These are phyloP conservation scores for Auricularia cornea DNA, from an alignment of 768 basidiomycete species.

Conservation along the genomic window DNA sequence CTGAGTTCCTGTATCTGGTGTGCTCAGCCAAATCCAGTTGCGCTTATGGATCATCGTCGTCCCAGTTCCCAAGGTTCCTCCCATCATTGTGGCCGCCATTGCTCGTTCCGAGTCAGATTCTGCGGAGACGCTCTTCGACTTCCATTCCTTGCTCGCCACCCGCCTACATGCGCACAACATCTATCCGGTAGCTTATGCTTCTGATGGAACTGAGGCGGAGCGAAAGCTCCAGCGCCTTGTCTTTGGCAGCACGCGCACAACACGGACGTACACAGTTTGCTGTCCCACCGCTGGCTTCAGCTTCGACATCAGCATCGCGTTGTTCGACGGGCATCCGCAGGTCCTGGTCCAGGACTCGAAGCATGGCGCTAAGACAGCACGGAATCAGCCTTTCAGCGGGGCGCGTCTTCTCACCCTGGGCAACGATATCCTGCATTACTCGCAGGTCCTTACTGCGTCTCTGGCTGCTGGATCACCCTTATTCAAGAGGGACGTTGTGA, in stretches of 20 bases:
- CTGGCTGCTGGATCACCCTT: constrained; percentile 15
- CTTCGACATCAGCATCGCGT: constrained; percentile 4
- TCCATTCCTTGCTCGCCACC: neutral
- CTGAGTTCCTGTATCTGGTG: neutral
- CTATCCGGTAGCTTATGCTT: constrained; percentile 24
- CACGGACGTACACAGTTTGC: neutral
- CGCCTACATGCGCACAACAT: constrained; percentile 7
- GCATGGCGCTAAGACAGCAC: constrained; percentile 26
- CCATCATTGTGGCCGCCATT: constrained; percentile 27
- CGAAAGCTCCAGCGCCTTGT: constrained; percentile 18
- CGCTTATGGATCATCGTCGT: constrained; percentile 26
- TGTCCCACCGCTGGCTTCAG: constrained; percentile 1
- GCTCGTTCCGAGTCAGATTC: neutral
- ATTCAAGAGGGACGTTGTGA: constrained; percentile 27
- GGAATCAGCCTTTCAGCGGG: constrained; percentile 29
- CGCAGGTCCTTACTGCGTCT: constrained; percentile 8
- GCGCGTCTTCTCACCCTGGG: constrained; percentile 22
- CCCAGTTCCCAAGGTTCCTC: constrained; percentile 24
- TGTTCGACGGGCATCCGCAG: constrained; percentile 14
- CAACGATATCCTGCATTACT: constrained; percentile 13
- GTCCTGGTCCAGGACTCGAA: constrained; percentile 29
- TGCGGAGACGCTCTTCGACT: neutral
- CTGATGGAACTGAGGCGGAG: constrained; percentile 28
- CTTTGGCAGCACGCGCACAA: neutral
- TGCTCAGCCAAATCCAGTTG: constrained; percentile 15